Evolutionary conservation across 192 early-diverging fungal species (phyloP).

Genomic region (Phycomyces nitens): DNA sequence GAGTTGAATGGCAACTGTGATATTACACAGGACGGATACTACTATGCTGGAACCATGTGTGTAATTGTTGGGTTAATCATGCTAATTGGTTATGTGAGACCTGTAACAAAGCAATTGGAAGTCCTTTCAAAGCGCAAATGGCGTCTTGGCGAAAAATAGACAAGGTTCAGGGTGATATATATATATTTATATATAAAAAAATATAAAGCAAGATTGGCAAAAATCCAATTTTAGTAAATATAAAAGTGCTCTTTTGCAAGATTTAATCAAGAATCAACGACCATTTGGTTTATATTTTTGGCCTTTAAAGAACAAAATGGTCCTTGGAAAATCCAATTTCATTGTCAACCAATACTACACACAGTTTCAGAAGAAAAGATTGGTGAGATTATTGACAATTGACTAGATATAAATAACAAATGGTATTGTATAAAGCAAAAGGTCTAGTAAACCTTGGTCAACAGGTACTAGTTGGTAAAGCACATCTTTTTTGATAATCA

Average conservation of each 20-base stretch:
- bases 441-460: too few species aligned
- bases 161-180: not conserved
- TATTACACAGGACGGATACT: slow-evolving; percentile 82
- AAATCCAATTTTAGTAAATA: not conserved
- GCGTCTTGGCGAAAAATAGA: slow-evolving; percentile 11
- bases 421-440: too few species aligned
- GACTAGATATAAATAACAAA: too few species aligned
- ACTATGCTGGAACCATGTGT: slow-evolving; percentile 68
- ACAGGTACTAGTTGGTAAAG: too few species aligned
- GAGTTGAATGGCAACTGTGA: slow-evolving; percentile 65
- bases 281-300: too few species aligned
- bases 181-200: not conserved
- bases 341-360: too few species aligned
- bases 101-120: slow-evolving; percentile 58
- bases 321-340: too few species aligned
- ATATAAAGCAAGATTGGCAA: not conserved
- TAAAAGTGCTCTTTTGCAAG: not conserved
- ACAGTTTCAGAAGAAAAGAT: too few species aligned
- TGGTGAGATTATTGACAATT: too few species aligned
- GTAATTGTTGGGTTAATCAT: slow-evolving; percentile 64
- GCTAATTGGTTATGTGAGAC: slow-evolving; percentile 58
- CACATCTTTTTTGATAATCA: too few species aligned
- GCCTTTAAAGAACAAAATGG: too few species aligned
- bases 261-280: too few species aligned
- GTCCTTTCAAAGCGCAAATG: slow-evolving; percentile 31